Percentiles rank a stretch among this genome's conserved stretches.
Conservation (phyloP, 805 yeast species). For the Spathaspora passalidarum region DNA sequence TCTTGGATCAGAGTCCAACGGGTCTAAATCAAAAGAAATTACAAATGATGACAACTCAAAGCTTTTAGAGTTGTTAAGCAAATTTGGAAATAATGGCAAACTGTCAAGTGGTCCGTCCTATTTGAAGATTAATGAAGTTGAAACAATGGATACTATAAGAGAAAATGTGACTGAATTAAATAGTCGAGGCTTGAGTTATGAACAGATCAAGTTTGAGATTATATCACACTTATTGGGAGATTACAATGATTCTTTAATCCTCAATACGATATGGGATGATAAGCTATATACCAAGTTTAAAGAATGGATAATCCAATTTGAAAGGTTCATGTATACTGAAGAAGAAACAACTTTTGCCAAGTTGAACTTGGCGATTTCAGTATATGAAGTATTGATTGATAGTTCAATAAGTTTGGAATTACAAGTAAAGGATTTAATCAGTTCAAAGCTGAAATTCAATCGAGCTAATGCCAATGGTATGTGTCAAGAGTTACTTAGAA, state of each 20-base stretch:
- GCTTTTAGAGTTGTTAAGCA: slow-evolving; percentile 34
- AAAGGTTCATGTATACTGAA: slow-evolving; percentile 13
- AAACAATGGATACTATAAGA: slow-evolving; percentile 12
- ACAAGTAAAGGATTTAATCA: slow-evolving; percentile 17
- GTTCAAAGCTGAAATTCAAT: slow-evolving; percentile 17
- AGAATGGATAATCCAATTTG: slow-evolving; percentile 35
- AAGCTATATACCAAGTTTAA: slow-evolving; percentile 29
- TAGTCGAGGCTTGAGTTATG: slow-evolving; percentile 8
- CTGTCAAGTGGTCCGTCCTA: neutral
- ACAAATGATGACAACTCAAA: slow-evolving; percentile 28
- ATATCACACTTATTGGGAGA: slow-evolving; percentile 22
- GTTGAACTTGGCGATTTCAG: slow-evolving; percentile 29
- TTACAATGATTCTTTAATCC: slow-evolving; percentile 12
- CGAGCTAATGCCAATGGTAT: slow-evolving; percentile 30
- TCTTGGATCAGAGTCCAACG: neutral
- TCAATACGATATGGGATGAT: slow-evolving; percentile 38
- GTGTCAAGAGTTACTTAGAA: slow-evolving; percentile 33
- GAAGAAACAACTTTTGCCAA: neutral
- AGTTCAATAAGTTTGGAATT: slow-evolving; percentile 30
- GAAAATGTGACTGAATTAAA: slow-evolving; percentile 13
- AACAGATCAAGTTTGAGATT: slow-evolving; percentile 23
- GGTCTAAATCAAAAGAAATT: slow-evolving; percentile 5
- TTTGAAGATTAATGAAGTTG: slow-evolving; percentile 10
- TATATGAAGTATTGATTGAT: slow-evolving; percentile 48
- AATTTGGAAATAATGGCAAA: slow-evolving; percentile 20